phyloP scores from a whole-genome alignment of 2,329 filamentous ascomycete species.

The Aspergillus ochraceus region DNA sequence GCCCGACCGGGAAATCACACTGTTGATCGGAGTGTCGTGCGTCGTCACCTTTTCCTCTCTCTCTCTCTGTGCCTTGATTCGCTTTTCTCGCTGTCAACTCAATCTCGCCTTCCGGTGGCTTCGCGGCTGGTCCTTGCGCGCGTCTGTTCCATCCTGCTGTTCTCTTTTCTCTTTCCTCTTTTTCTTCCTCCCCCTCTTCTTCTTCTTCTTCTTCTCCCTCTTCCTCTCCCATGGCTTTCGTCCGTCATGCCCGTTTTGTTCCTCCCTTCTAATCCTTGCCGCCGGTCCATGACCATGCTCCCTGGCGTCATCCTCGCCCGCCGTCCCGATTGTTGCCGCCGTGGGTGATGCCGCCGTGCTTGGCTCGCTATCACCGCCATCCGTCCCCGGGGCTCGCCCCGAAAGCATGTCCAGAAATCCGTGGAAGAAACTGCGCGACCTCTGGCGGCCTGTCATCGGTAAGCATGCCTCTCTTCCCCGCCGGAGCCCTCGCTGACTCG shows the following conservation, averaged over 20 bases:
- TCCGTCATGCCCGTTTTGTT: not conserved
- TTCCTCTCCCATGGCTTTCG: not conserved
- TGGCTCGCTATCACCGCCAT: slow-evolving; percentile 1
- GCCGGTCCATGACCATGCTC: not conserved
- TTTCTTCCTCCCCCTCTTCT: not conserved
- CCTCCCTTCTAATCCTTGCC: not conserved
- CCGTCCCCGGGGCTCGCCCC: slow-evolving; percentile 15
- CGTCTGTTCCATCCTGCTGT: no score
- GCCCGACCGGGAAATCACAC: not conserved
- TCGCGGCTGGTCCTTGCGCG: not conserved
- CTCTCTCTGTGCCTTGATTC: not conserved
- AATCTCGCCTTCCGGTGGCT: not conserved
- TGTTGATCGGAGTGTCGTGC: not conserved
- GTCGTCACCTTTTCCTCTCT: slow-evolving; percentile 1
- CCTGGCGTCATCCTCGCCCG: not conserved
- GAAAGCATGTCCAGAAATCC: slow-evolving; percentile 18
- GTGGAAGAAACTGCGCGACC: slow-evolving; percentile 12
- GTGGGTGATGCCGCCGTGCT: slow-evolving; percentile 1
- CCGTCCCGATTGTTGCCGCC: not conserved
- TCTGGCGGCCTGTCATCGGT: slow-evolving; percentile 18
- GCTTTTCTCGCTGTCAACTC: not conserved
- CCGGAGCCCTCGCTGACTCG: not conserved
- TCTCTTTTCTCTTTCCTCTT: no score
- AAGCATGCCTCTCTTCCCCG: not conserved
- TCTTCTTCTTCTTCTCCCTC: not conserved